Base-by-base conservation (phyloP, 352 stramenopile species). In the Elongisporangium undulatum region DNA sequence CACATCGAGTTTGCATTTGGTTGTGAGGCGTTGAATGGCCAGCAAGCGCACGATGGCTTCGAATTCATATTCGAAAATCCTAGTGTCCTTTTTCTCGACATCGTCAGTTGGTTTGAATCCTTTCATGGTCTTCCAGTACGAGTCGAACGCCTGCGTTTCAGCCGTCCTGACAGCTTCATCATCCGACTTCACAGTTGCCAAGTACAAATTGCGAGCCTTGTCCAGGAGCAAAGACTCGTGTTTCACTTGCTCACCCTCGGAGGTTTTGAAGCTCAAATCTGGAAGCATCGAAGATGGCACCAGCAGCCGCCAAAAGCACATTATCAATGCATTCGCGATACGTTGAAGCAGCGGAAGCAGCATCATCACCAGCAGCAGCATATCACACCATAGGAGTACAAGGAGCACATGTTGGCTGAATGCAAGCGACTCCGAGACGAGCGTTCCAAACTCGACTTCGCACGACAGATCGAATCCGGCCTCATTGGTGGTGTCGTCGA, bases 1-100 rank as follows among this genome's bases (percentile, higher is more conserved):
- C 53, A 89, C 63, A 58, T 88, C 80, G 50, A 88, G 34, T 29
- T 83, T 85, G 59, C 82, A 91, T 0, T 65, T 53, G 12, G 20
- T 23, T 0, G 69, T 73, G 21, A 91, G 67, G 2, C 82, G 77
- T 12, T 69, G 68, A n/a, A 91, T 55, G 20, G 88, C 59, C 0
- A 91, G 63, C 17, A 71, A 69, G 1, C 82, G 82, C 8, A 84
- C 69, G 49, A 91, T 87, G 20, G 82, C 72, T 21, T 85, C 67
- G 48, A 89, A 89, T 21, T 75, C 68, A 34, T 45, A 55, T 2
- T 61, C 23, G 24, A 17, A 17, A 17, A 45, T 45, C 34, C 4
- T 17, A 10, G 34, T 45, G 10, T 3, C 4, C 13, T 45, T 12
- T 4, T 45, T 45, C 4, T 9, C 12, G 1, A 45, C 53, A 20